Evolutionary conservation across 2,329 filamentous ascomycete genomes (phyloP).

Genomic region (Cadophora gregata): DNA sequence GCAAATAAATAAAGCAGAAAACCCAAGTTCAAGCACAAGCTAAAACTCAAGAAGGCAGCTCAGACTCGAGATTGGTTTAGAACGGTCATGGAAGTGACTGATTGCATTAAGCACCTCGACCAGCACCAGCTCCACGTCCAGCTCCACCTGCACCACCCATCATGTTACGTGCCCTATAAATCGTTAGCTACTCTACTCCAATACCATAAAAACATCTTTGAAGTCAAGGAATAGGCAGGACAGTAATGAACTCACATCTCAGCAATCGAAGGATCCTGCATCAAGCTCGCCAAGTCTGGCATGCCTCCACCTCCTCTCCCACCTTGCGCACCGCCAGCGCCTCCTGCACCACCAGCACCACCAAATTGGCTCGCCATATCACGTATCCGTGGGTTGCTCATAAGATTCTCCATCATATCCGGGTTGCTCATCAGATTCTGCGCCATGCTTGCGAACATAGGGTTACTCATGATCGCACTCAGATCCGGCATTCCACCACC

Average conservation of each 20-base stretch:
- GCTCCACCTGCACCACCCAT: constrained; percentile 58
- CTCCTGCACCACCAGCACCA: constrained; percentile 53
- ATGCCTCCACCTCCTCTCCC: constrained; percentile 71
- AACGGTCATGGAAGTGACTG: background rate
- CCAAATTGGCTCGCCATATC: constrained; percentile 86
- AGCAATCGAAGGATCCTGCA: constrained; percentile 90
- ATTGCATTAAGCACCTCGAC: constrained; percentile 35
- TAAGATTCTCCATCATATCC: constrained; percentile 86
- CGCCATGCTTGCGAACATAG: constrained; percentile 97
- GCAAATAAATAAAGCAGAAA: background rate
- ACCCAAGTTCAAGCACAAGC: background rate
- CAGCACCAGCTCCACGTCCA: constrained; percentile 41
- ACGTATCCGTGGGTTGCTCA: constrained; percentile 89
- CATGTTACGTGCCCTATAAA: constrained; percentile 64
- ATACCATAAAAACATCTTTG: background rate
- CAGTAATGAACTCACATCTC: constrained; percentile 75
- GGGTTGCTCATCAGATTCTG: constrained; percentile 98
- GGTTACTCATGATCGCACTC: constrained; percentile 89
- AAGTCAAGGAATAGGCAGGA: background rate
- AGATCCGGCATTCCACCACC: constrained; percentile 89
- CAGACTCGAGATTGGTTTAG: background rate
- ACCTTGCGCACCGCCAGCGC: constrained; percentile 52
- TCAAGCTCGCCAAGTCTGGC: constrained; percentile 84
- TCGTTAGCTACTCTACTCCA: constrained; percentile 3
- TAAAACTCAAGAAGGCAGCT: background rate